Evolutionary conservation across 1,284 basidiomycete species (phyloP).

Genomic region (Xanthoconium separans): DNA sequence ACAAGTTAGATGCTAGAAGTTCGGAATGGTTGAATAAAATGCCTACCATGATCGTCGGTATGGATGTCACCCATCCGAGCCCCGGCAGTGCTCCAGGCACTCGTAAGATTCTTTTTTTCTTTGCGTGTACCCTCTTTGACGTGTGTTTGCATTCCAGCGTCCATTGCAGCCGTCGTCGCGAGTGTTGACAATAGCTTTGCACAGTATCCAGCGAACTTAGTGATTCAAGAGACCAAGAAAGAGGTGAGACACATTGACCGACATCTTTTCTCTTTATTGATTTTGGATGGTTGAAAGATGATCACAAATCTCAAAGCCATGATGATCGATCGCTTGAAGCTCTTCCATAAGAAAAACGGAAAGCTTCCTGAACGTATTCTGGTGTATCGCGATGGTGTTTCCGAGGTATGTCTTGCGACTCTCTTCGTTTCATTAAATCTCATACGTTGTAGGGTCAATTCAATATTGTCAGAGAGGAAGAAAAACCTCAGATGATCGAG

Average conservation of each 20-base stretch:
- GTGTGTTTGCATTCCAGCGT: constrained; percentile 41
- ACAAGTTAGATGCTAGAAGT: constrained; percentile 52
- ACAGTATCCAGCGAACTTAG: constrained; percentile 70
- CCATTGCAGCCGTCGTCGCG: constrained; percentile 78
- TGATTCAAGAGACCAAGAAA: constrained; percentile 70
- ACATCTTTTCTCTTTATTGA: constrained; percentile 25
- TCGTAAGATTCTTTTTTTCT: constrained; percentile 22
- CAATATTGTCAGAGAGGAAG: constrained; percentile 59
- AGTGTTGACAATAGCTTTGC: constrained; percentile 61
- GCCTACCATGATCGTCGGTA: constrained; percentile 79
- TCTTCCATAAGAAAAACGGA: constrained; percentile 47
- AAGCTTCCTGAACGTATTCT: constrained; percentile 60
- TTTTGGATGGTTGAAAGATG: constrained; percentile 47
- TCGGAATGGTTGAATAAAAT: constrained; percentile 52
- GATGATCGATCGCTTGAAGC: constrained; percentile 62
- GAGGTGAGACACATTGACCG: constrained; percentile 45
- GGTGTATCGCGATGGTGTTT: constrained; percentile 78
- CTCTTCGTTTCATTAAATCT: constrained; percentile 1
- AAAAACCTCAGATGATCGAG: constrained; percentile 60
- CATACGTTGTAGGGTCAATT: constrained; percentile 63
- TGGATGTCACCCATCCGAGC: constrained; percentile 82
- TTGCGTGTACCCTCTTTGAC: background rate
- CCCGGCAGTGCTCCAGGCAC: constrained; percentile 62
- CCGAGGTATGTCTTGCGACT: constrained; percentile 48
- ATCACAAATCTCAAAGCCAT: constrained; percentile 66